Percentiles rank a stretch among this genome's conserved stretches.
Conservation (phyloP, 2,329 filamentous ascomycete genomes). For the Eutypa lata region DNA sequence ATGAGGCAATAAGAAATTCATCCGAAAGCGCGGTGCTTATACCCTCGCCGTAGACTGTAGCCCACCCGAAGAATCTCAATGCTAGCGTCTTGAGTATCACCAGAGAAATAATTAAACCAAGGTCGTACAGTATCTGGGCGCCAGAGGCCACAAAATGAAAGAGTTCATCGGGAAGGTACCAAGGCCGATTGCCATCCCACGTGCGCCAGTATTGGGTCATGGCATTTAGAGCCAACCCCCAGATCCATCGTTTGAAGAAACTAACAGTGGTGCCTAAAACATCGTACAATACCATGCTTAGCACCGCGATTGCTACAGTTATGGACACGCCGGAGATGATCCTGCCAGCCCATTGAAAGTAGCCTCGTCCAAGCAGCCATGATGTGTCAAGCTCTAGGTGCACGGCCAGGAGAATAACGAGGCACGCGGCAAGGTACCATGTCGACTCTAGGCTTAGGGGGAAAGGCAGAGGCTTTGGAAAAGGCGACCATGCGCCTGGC, state of each 20-base stretch:
- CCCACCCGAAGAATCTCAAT: background rate
- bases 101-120: background rate
- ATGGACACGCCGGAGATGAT: slow-evolving; percentile 9
- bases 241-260: background rate
- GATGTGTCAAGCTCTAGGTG: slow-evolving; percentile 11
- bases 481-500: slow-evolving; percentile 1
- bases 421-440: slow-evolving; percentile 11
- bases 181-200: background rate
- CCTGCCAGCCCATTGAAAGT: slow-evolving; percentile 8
- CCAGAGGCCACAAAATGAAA: background rate
- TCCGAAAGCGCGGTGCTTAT: background rate
- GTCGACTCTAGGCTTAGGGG: slow-evolving; percentile 13
- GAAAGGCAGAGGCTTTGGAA: slow-evolving; percentile 11
- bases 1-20: background rate
- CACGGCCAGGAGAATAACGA: slow-evolving; percentile 8
- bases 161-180: background rate
- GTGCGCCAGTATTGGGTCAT: slow-evolving; percentile 4
- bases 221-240: background rate
- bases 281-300: slow-evolving; percentile 20
- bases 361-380: slow-evolving; percentile 8
- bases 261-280: slow-evolving; percentile 9
- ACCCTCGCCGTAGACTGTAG: background rate
- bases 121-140: background rate
- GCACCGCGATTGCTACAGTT: slow-evolving; percentile 13
- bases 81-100: background rate